Conservation (phyloP, 75 land plant species). For the Cupressus sempervirens region DNA sequence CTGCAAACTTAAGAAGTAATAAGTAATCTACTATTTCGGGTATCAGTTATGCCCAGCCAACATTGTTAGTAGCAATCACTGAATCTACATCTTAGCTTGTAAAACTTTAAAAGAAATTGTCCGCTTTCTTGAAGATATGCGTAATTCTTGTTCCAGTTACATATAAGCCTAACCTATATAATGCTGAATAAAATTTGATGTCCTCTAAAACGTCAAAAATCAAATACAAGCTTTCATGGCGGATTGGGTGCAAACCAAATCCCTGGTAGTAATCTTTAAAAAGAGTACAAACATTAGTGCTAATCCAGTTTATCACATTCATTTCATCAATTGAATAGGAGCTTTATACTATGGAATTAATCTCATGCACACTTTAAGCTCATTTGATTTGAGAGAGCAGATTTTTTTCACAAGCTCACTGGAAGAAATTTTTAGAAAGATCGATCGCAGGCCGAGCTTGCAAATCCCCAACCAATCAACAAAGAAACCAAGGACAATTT, state of each 20-base stretch:
- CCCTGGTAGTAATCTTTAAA: neutral
- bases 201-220: neutral
- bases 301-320: neutral
- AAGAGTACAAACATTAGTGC: neutral
- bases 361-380: neutral
- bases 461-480: no score
- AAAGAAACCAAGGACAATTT: no score
- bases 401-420: no score
- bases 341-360: no score
- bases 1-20: neutral
- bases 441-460: neutral
- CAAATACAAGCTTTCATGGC: neutral
- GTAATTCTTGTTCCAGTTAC: neutral
- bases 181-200: neutral
- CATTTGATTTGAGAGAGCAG: no score
- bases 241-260: neutral
- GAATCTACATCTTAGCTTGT: neutral
- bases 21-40: neutral
- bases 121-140: neutral
- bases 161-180: neutral
- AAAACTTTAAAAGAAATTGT: neutral
- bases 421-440: neutral
- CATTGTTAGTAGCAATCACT: neutral
- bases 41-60: neutral
- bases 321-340: no score